A percentile compares a stretch with the other conserved stretches of the same genome.
Evolutionary conservation across 768 basidiomycete species (phyloP).

Genomic region (Paxillus involutus): DNA sequence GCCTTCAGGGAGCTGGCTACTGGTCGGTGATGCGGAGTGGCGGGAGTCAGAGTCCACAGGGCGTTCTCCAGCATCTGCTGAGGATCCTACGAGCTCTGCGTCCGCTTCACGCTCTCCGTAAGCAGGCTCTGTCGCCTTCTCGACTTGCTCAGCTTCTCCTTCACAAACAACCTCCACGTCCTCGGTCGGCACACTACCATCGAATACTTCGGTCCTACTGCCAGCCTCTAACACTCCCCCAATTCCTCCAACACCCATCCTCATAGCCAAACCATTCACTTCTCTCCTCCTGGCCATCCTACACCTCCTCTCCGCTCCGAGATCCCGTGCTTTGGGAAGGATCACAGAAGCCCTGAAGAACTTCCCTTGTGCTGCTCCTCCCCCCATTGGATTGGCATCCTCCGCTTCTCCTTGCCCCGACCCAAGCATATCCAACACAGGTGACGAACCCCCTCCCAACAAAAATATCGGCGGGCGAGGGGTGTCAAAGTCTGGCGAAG

Average conservation of each 20-base stretch:
- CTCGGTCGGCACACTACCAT: background rate
- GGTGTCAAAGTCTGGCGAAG: conserved; percentile 25
- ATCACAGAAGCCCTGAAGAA: conserved; percentile 73
- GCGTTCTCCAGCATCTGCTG: conserved; percentile 12
- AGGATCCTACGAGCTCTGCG: conserved; percentile 13
- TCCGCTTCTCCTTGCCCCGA: conserved; percentile 17
- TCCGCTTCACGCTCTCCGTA: conserved; percentile 18
- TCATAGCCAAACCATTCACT: conserved; percentile 78
- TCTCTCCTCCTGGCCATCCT: conserved; percentile 67
- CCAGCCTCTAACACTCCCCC: conserved; percentile 59
- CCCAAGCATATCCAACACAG: conserved; percentile 27
- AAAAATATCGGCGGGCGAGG: conserved; percentile 24
- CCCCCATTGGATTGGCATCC: conserved; percentile 6
- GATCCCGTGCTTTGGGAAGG: conserved; percentile 61
- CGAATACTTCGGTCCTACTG: background rate
- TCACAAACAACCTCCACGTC: background rate
- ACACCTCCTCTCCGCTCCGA: conserved; percentile 49
- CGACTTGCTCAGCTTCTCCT: conserved; percentile 4
- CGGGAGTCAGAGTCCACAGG: background rate
- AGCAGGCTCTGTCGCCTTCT: conserved; percentile 1
- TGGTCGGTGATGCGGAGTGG: background rate
- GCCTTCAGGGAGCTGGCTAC: conserved; percentile 16
- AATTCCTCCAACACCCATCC: conserved; percentile 78
- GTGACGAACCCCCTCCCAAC: conserved; percentile 16
- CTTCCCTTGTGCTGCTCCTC: conserved; percentile 22